Conservation (phyloP, 2,329 filamentous ascomycete genomes). For the Epichloe sibirici region DNA sequence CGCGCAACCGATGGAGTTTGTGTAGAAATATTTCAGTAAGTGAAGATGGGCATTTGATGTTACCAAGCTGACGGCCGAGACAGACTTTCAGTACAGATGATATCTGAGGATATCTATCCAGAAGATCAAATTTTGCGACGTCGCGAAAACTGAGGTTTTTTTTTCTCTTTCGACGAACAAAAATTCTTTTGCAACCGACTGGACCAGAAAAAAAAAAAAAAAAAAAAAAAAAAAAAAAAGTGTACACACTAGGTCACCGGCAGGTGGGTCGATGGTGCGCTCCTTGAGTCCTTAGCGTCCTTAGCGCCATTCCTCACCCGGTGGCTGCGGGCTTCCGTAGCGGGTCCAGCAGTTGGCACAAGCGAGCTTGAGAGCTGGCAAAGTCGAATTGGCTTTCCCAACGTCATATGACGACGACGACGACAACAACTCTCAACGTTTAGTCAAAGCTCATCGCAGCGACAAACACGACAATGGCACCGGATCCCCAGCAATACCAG, state of each 20-base stretch:
- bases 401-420: too few relatives aligned
- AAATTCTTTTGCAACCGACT: neutral
- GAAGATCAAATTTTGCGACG: neutral
- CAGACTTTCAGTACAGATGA: neutral
- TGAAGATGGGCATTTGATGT: too few relatives aligned
- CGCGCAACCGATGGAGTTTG: neutral
- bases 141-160: neutral
- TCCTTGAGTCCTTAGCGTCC: neutral
- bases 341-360: too few relatives aligned
- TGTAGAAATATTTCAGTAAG: too few relatives aligned
- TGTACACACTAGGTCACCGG: neutral
- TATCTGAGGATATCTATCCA: neutral
- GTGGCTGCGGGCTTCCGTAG: too few relatives aligned
- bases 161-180: neutral
- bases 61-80: neutral
- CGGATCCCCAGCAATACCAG: conserved; percentile 18
- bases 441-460: conserved; percentile 5
- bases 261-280: neutral
- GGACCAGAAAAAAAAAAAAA: conserved; percentile 2
- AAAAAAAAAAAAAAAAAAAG: conserved; percentile 1
- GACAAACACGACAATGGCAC: conserved; percentile 24
- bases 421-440: conserved; percentile 8
- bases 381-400: too few relatives aligned
- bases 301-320: neutral
- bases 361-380: too few relatives aligned